Base-by-base conservation (phyloP, 441 rosid genomes). In the Oxalis stricta region DNA sequence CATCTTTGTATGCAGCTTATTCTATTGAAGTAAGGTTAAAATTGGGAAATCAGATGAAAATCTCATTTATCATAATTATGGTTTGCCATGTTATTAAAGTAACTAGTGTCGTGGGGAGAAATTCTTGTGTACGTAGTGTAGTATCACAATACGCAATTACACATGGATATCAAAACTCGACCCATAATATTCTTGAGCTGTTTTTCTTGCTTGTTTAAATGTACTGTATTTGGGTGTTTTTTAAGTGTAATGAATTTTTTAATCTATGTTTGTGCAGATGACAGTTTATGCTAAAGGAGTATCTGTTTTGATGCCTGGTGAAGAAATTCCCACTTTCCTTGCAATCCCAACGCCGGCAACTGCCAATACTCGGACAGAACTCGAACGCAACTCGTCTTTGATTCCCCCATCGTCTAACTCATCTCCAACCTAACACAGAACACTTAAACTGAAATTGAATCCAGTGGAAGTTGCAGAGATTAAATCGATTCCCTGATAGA, bases 251-350 rank as follows among this genome's bases (percentile, higher is more conserved):
- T 26, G 7, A 3, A 26, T 26, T 26, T 2, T 2, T 36, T 41
- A 6, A 21, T 18, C 36, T 35, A 22, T 49, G 5, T 46, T 42
- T 52, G 12, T 56, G 58, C 83, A 92, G 97, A 74, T 76, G 93
- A 72, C 81, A 16, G 58, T 71, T 29, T 91, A 86, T 50, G 58
- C 84, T 11, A 77, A 50, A 20, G 99, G 93, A 13, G 94, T 87
- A 37, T 86, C 95, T 2, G 99, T 87, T 4, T 48, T 92, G 71
- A 92, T 92, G 99, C 99, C 99, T 1, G 99, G 99, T 23, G 86
- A 84, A 16, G 62, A 69, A 18, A 53, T 92, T 14, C 99, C 99
- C 14, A 74, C 96, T 1, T 92, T 79, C 71, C 79, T 92, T 6
- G 99, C 81, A 5, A 77, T 77, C 42, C 96, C 86, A 31, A 66